Percentiles rank a stretch among this genome's conserved stretches.
Evolutionary conservation across 805 yeast genomes (phyloP).

Genomic region (Danielozyma ontarioensis): DNA sequence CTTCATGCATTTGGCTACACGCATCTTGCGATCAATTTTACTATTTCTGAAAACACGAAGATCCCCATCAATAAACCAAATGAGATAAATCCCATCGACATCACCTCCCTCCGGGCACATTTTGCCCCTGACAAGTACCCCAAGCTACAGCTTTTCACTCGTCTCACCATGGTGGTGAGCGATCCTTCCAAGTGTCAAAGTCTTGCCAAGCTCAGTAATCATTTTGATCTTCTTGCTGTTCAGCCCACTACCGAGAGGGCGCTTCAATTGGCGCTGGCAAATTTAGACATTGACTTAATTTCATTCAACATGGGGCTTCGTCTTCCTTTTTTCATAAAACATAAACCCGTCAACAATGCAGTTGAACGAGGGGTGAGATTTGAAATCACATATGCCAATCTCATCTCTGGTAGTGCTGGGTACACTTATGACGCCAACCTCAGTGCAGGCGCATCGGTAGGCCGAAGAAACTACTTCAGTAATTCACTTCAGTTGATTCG

Average conservation of each 20-base stretch:
- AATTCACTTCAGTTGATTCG: slow-evolving; percentile 73
- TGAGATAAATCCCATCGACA: slow-evolving; percentile 45
- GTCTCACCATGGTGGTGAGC: slow-evolving; percentile 71
- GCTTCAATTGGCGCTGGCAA: slow-evolving; percentile 65
- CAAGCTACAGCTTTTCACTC: slow-evolving; percentile 45
- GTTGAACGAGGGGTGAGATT: slow-evolving; percentile 75
- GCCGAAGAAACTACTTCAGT: slow-evolving; percentile 59
- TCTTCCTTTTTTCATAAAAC: slow-evolving; percentile 73
- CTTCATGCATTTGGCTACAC: slow-evolving; percentile 64
- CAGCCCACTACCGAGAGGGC: slow-evolving; percentile 79
- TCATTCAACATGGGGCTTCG: slow-evolving; percentile 63
- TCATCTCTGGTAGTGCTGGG: slow-evolving; percentile 38
- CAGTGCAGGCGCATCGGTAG: slow-evolving; percentile 22
- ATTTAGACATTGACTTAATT: slow-evolving; percentile 75
- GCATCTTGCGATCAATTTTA: slow-evolving; percentile 71
- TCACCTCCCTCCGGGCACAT: slow-evolving; percentile 19
- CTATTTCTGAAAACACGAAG: slow-evolving; percentile 45
- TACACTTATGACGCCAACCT: slow-evolving; percentile 15
- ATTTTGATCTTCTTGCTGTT: slow-evolving; percentile 78
- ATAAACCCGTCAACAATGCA: slow-evolving; percentile 80
- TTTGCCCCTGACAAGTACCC: slow-evolving; percentile 18
- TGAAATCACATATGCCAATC: slow-evolving; percentile 66
- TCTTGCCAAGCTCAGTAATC: slow-evolving; percentile 39
- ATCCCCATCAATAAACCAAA: slow-evolving; percentile 42
- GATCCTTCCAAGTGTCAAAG: slow-evolving; percentile 76